Percentiles rank a stretch among this genome's conserved stretches.
phyloP scores from a whole-genome alignment of 2,329 filamentous ascomycete genomes.

The Neofusicoccum ribis region DNA sequence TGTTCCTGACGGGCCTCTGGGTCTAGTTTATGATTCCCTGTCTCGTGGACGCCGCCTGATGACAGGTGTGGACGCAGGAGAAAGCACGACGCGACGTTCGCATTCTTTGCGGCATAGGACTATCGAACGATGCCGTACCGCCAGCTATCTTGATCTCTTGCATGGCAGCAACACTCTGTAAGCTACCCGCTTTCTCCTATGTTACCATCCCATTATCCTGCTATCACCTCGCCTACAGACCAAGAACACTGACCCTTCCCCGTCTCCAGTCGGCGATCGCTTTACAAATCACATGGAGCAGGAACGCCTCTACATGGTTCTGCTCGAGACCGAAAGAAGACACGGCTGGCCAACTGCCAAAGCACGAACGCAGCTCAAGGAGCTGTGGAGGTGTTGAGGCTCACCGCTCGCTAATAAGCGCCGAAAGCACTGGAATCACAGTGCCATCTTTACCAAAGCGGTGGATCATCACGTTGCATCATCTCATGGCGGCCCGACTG shows the following conservation, averaged over 20 bases:
- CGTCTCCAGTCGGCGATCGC: constrained; percentile 10
- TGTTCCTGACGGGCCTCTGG: background rate
- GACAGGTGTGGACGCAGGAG: background rate
- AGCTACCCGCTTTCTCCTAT: background rate
- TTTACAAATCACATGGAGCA: background rate
- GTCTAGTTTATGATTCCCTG: background rate
- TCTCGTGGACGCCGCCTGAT: background rate
- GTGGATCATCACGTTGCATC: too few species aligned
- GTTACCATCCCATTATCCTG: too few species aligned
- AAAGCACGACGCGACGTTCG: constrained; percentile 26
- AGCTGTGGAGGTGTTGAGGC: constrained; percentile 1
- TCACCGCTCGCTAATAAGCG: too few species aligned
- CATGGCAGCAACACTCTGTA: constrained; percentile 37
- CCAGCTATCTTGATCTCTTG: constrained; percentile 39
- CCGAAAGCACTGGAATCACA: too few species aligned
- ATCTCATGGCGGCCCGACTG: too few species aligned
- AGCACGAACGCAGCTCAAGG: background rate
- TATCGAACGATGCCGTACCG: constrained; percentile 34
- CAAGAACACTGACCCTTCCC: too few species aligned
- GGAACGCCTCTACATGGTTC: background rate
- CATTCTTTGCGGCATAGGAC: constrained; percentile 35
- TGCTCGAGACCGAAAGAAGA: background rate
- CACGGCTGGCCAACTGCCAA: constrained; percentile 11
- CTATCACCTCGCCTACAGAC: too few species aligned
- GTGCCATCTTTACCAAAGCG: too few species aligned